Evolutionary conservation across 352 stramenopile species (phyloP).

Genomic region (Globisporangium recalcitrans): DNA sequence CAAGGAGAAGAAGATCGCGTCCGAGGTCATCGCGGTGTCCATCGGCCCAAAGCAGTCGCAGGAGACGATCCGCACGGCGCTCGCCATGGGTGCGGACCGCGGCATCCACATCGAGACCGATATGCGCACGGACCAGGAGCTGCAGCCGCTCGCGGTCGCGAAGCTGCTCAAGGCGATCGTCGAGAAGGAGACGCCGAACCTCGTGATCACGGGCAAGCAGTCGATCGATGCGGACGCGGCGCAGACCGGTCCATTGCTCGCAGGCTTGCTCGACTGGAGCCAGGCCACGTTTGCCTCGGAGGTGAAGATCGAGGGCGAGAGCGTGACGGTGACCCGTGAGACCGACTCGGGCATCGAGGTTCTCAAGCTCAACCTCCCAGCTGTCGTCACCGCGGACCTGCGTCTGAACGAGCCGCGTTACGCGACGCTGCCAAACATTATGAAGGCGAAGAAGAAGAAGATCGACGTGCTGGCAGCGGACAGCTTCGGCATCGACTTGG

Average conservation of each 20-base stretch:
- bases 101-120: constrained; percentile 97
- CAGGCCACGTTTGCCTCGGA: constrained; percentile 98
- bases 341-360: constrained; percentile 92
- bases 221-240: constrained; percentile 85
- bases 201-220: constrained; percentile 98
- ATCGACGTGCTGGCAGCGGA: constrained; percentile 77
- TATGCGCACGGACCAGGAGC: constrained; percentile 94
- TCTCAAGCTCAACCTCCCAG: constrained; percentile 86
- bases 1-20: constrained; percentile 96
- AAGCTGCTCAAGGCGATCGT: constrained; percentile 95
- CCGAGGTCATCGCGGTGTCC: constrained; percentile 94
- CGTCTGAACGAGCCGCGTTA: constrained; percentile 99
- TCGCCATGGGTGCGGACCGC: constrained; percentile 93
- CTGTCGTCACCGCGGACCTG: constrained; percentile 97
- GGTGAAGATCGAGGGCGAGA: constrained; percentile 61
- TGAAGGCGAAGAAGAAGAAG: constrained; percentile 97
- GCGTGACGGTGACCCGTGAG: constrained; percentile 88
- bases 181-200: constrained; percentile 88
- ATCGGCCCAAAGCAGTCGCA: constrained; percentile 97
- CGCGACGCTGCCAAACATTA: constrained; percentile 99
- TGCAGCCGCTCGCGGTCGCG: constrained; percentile 96
- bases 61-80: constrained; percentile 94
- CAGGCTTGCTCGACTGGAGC: constrained; percentile 94
- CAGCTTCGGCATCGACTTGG: constrained; percentile 68
- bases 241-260: constrained; percentile 92